Evolutionary conservation across 345 rosid genomes (phyloP).

Genomic region (Pugionium cornutum): DNA sequence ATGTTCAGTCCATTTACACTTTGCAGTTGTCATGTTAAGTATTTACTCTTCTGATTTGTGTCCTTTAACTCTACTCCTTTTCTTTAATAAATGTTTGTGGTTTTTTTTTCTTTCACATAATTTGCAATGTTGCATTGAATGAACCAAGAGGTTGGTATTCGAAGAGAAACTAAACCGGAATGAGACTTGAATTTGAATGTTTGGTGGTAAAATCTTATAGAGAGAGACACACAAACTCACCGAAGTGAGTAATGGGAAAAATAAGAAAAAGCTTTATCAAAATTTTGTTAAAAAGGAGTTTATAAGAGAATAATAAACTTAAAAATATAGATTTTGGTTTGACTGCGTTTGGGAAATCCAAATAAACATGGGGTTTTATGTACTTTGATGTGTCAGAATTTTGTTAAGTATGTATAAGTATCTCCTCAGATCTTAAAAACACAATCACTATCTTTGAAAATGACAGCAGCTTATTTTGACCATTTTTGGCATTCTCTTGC

Average conservation of each 20-base stretch:
- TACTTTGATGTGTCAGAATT: conserved; percentile 42
- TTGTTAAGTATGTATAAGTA: conserved; percentile 28
- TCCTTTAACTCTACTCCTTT: background rate
- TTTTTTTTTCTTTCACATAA: conserved; percentile 22
- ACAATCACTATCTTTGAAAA: conserved; percentile 43
- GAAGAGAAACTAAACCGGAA: conserved; percentile 10
- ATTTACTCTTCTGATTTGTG: too few relatives aligned
- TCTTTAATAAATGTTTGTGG: background rate
- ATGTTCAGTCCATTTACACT: conserved; percentile 24
- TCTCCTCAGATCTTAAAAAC: conserved; percentile 36
- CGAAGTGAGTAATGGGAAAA: background rate
- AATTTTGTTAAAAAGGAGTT: background rate
- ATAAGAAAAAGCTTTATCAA: background rate
- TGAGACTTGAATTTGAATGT: conserved; percentile 32
- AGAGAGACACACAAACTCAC: background rate
- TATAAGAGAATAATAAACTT: conserved; percentile 16
- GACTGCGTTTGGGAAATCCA: conserved; percentile 32
- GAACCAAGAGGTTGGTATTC: conserved; percentile 29
- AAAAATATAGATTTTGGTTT: conserved; percentile 29
- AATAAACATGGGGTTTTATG: conserved; percentile 35
- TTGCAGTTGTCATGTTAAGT: background rate
- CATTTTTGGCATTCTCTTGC: conserved; percentile 25
- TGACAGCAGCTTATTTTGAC: conserved; percentile 41
- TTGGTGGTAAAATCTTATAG: conserved; percentile 4
- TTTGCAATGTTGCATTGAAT: conserved; percentile 33